Base-by-base conservation (phyloP, 306 rosid genomes). In the Pachyrhizus erosus region DNA sequence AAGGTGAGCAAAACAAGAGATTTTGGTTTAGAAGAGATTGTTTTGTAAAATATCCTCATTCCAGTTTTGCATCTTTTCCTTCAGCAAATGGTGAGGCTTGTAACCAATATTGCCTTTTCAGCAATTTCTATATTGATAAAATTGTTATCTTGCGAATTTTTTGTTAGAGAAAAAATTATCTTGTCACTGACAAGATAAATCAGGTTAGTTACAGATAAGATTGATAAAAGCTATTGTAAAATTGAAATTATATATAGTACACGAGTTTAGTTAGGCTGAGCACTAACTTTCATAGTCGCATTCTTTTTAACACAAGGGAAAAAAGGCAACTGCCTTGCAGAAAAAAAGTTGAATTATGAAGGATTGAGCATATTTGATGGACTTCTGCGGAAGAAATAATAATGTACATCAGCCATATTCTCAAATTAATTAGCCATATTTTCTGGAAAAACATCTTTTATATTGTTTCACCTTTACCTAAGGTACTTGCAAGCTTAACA, bases 401-500 rank as follows among this genome's bases (percentile, higher is more conserved):
- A 51, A 82, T 49, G 70, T 40, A 40, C 18, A 5, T 65, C 34
- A 75, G 54, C 61, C 70, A 75, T 42, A 46, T 29, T 75, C 34
- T 55, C 31, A 39, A 66, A 40, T 52, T 65, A 26, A 40, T 74
- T 18, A 65, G 49, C 33, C 51, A 20, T 9, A 55, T 66, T 64
- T 52, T 74, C 58, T 49, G 75, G 77, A 39, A 33, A 74, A 24
- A 20, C 49, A 7, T 54, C 14, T 55, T 46, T 31, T 13, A 18
- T 49, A 37, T 14, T 42, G 13, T 43, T 45, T 68, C 69, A 82
- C 75, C 51, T 66, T 58, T 83, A 46, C 58, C 29, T 76, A 34
- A 45, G 54, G 49, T 74, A 37, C 75, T 74, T 65, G 34, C 33
- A 73, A 34, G 55, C 68, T 48, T 64, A 62, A 61, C 27, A 64